Percentiles rank a stretch among this genome's conserved stretches.
These are phyloP conservation scores for Ajuga chamaepitys DNA, from an alignment of 257 asterid species.

Conservation along the genomic window DNA sequence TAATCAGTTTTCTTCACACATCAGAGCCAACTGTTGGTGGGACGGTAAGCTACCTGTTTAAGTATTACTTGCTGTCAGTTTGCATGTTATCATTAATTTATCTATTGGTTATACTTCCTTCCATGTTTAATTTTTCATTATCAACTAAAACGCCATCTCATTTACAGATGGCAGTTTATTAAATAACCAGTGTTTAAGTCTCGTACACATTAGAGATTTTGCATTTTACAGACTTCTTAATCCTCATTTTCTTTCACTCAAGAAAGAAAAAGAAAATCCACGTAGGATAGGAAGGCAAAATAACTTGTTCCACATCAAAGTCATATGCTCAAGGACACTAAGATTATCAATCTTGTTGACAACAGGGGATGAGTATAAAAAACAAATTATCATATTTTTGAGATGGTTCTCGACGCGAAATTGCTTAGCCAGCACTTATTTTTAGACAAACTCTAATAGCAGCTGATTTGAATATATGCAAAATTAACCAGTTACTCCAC, in stretches of 20 bases:
- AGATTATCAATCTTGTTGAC: background rate
- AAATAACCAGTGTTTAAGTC: background rate
- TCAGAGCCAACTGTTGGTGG: slow-evolving; percentile 79
- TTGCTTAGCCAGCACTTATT: background rate
- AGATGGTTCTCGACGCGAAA: background rate
- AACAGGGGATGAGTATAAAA: background rate
- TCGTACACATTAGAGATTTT: background rate
- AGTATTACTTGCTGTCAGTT: background rate
- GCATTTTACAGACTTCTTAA: background rate
- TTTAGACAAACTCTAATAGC: too few species aligned
- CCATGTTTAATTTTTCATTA: background rate
- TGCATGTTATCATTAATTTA: background rate
- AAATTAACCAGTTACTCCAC: background rate
- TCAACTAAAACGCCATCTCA: background rate
- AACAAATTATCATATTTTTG: background rate
- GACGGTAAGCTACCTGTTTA: slow-evolving; percentile 37
- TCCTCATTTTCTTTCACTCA: background rate
- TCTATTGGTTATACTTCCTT: background rate
- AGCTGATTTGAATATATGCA: background rate
- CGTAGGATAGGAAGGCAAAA: background rate
- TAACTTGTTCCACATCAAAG: background rate
- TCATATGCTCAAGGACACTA: background rate
- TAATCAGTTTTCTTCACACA: slow-evolving; percentile 75
- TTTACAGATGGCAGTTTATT: background rate
- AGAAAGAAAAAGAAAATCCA: background rate